These are phyloP conservation scores for Aspergillus sp. DNA, from an alignment of 2,329 filamentous ascomycete species.

Conservation along the genomic window DNA sequence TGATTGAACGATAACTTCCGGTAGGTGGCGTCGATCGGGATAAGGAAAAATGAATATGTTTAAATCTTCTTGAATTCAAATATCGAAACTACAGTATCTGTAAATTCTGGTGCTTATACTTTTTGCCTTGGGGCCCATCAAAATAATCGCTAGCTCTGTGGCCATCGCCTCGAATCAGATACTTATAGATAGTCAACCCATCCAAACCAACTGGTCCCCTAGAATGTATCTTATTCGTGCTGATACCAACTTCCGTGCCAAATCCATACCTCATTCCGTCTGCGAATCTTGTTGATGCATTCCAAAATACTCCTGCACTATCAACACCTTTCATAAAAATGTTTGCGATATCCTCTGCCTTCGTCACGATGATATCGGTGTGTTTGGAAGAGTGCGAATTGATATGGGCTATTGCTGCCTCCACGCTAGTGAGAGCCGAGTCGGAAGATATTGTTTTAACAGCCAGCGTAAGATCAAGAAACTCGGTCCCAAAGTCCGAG, in stretches of 20 bases:
- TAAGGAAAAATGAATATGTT: constrained; percentile 18
- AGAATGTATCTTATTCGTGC: constrained; percentile 97
- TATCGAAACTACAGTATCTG: constrained; percentile 17
- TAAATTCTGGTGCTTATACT: constrained; percentile 58
- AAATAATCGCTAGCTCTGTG: constrained; percentile 76
- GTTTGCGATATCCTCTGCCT: constrained; percentile 66
- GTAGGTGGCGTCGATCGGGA: constrained; percentile 15
- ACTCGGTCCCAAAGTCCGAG: constrained; percentile 82
- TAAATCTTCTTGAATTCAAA: constrained; percentile 2
- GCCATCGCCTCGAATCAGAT: constrained; percentile 79
- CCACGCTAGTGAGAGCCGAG: constrained; percentile 45
- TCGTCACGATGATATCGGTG: constrained; percentile 86
- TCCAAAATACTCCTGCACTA: constrained; percentile 94
- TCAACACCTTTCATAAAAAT: constrained; percentile 83
- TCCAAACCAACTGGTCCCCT: constrained; percentile 91
- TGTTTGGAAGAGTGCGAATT: constrained; percentile 90
- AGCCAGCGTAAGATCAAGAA: constrained; percentile 79
- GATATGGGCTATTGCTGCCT: constrained; percentile 81
- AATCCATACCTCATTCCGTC: constrained; percentile 98
- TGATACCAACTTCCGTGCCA: constrained; percentile 96
- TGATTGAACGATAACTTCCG: constrained; percentile 10
- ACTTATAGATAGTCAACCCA: constrained; percentile 96
- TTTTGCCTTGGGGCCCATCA: constrained; percentile 48
- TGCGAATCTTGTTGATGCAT: constrained; percentile 88
- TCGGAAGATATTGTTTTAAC: constrained; percentile 69